A percentile compares a stretch with the other conserved stretches of the same genome.
phyloP scores from a whole-genome alignment of 2,329 filamentous ascomycete genomes.

The Paradendryphiella salina region DNA sequence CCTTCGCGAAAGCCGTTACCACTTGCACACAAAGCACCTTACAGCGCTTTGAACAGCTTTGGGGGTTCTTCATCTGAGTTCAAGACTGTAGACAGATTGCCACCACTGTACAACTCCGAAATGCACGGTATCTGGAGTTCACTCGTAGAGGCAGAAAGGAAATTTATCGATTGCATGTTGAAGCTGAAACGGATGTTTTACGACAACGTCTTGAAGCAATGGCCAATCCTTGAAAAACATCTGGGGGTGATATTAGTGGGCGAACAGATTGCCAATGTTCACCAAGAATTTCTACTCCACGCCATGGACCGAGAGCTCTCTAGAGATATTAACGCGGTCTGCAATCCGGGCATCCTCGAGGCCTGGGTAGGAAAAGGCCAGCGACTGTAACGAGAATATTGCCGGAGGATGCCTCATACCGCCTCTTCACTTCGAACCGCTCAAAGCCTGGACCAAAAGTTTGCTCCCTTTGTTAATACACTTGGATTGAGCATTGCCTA shows the following conservation, averaged over 20 bases:
- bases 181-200: slow-evolving; percentile 36
- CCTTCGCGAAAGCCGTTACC: slow-evolving; percentile 18
- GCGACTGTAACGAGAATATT: slow-evolving; percentile 31
- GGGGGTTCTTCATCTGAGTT: neutral
- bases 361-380: slow-evolving; percentile 26
- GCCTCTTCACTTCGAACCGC: slow-evolving; percentile 30
- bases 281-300: slow-evolving; percentile 27
- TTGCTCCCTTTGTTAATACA: slow-evolving; percentile 31
- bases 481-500: slow-evolving; percentile 32
- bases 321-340: slow-evolving; percentile 15
- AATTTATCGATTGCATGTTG: slow-evolving; percentile 30
- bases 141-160: slow-evolving; percentile 28
- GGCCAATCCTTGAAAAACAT: slow-evolving; percentile 34
- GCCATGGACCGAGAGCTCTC: slow-evolving; percentile 24
- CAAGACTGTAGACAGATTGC: neutral
- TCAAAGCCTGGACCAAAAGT: slow-evolving; percentile 26
- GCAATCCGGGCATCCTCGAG: slow-evolving; percentile 29
- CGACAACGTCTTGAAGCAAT: slow-evolving; percentile 30
- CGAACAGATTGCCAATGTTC: slow-evolving; percentile 23
- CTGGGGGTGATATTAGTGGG: slow-evolving; percentile 26
- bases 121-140: slow-evolving; percentile 30
- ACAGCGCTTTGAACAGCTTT: slow-evolving; percentile 9
- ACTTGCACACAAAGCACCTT: slow-evolving; percentile 17
- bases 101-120: slow-evolving; percentile 18
- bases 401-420: slow-evolving; percentile 30